A percentile compares a stretch with the other conserved stretches of the same genome.
Conservation (phyloP, 2,329 filamentous ascomycete species). For the Diaporthe ampelina region DNA sequence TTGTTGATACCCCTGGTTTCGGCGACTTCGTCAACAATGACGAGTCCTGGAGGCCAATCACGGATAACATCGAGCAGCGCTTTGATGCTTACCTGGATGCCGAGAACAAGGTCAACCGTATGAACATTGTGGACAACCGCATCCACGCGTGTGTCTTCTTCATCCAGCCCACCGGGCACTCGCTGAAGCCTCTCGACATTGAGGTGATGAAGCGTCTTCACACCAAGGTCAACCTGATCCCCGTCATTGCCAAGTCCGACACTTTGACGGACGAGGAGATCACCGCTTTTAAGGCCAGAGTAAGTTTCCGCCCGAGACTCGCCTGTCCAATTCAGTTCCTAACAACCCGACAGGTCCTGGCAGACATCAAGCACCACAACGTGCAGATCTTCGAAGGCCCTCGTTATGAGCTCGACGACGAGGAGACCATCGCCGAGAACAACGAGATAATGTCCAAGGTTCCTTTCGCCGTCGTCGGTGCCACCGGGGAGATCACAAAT, state of each 20-base stretch:
- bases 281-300: constrained; percentile 92
- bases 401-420: constrained; percentile 97
- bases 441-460: constrained; percentile 99
- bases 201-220: constrained; percentile 99
- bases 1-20: constrained; percentile 97
- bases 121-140: constrained; percentile 99
- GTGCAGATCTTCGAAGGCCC: constrained; percentile 99
- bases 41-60: constrained; percentile 98
- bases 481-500: constrained; percentile 92
- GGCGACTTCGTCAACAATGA: constrained; percentile 99
- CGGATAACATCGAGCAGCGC: constrained; percentile 99
- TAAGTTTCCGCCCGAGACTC: constrained; percentile 64
- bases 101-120: constrained; percentile 99
- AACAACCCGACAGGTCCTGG: constrained; percentile 78
- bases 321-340: constrained; percentile 20
- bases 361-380: constrained; percentile 96
- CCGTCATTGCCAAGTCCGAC: constrained; percentile 98
- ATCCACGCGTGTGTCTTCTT: constrained; percentile 99
- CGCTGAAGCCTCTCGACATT: constrained; percentile 97
- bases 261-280: constrained; percentile 98
- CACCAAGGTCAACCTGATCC: constrained; percentile 99
- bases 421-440: constrained; percentile 99
- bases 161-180: constrained; percentile 98
- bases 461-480: constrained; percentile 97
- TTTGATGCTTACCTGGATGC: constrained; percentile 98